Base-by-base conservation (phyloP, 2,329 filamentous ascomycete species). In the Penicillium sp. region DNA sequence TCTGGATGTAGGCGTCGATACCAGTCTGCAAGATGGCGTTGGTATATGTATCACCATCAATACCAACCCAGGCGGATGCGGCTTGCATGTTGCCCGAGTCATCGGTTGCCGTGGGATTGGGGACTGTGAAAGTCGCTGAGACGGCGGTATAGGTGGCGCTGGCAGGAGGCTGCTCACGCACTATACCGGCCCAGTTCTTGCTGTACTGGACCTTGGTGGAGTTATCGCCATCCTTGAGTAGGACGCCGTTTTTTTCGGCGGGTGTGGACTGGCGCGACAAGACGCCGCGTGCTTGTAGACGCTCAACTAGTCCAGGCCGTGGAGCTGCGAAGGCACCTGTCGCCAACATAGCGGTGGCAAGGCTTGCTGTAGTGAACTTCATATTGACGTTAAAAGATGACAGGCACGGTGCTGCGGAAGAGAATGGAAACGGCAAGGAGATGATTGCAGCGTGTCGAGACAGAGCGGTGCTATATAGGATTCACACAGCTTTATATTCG, bases 171-270 rank as follows among this genome's bases (percentile, higher is more conserved):
- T 68, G 22, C 33, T 79, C 79, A 51, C 84, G 77, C 9, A 86
- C 81, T 0, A 82, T 82, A 33, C 85, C 85, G 9, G 83, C 81
- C 84, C 84, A 87, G 76, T 86, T 87, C 65, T 72, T 75, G 57
- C 75, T 80, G 74, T 86, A 85, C 29, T 79, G 65, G 26, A 81
- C 77, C 16, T 82, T 67, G 48, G 73, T 69, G 11, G 56, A 55
- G 1, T 55, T 44, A 11, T 47, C 53, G n/a, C 45, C 62, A 3
- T 59, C 59, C 24, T 59, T 62, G 21, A 59, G 50, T 4, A 63
- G 52, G 9, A 61, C 21, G 9, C 59, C 57, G 10, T 55, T 60
- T 33, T 54, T 58, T 29, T 57, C 42, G 6, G 66, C 54, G 1
- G 71, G 70, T 19, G 62, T 46, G n/a, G 71, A 69, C 33, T 68